A percentile compares a stretch with the other conserved stretches of the same genome.
Evolutionary conservation across 2,329 filamentous ascomycete genomes (phyloP).

Genomic region (Ambrosiella xylebori): DNA sequence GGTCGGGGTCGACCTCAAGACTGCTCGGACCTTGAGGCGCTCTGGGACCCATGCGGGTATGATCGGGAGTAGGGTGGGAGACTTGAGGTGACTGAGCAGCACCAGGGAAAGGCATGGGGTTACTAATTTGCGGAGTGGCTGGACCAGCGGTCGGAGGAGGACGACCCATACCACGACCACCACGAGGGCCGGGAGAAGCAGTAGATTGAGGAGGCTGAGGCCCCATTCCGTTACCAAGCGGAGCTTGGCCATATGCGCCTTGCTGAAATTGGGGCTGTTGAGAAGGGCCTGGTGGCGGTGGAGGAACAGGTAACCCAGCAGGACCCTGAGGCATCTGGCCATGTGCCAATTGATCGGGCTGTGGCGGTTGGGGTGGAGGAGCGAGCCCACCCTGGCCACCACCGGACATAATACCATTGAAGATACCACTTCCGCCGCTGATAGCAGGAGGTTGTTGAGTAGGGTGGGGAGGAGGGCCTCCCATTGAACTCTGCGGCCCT

Average conservation of each 20-base stretch:
- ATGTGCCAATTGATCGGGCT: conserved; percentile 39
- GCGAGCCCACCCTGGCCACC: conserved; percentile 68
- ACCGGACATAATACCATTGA: conserved; percentile 91
- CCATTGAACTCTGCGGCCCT: conserved; percentile 39
- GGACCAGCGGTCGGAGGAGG: conserved; percentile 45
- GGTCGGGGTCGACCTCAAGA: conserved; percentile 64
- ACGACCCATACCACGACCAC: conserved; percentile 47
- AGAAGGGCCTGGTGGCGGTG: conserved; percentile 42
- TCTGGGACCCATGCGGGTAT: conserved; percentile 31
- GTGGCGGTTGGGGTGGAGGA: conserved; percentile 60
- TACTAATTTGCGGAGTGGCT: conserved; percentile 83
- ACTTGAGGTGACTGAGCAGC: conserved; percentile 72
- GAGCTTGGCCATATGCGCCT: conserved; percentile 46
- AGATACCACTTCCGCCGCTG: conserved; percentile 79
- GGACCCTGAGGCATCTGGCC: conserved; percentile 29
- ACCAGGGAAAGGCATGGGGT: conserved; percentile 70
- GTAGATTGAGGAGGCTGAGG: conserved; percentile 70
- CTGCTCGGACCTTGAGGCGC: conserved; percentile 22
- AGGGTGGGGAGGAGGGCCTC: conserved; percentile 54
- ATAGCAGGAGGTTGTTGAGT: conserved; percentile 78
- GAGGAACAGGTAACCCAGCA: conserved; percentile 37
- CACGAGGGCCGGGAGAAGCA: conserved; percentile 62
- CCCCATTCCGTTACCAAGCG: conserved; percentile 53
- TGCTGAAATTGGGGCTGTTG: conserved; percentile 64
- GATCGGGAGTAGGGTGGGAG: conserved; percentile 65